Evolutionary conservation across 306 rosid species (phyloP), one percentile per base, ranked within the genome.

Genomic region (Lathyrus aphaca): DNA sequence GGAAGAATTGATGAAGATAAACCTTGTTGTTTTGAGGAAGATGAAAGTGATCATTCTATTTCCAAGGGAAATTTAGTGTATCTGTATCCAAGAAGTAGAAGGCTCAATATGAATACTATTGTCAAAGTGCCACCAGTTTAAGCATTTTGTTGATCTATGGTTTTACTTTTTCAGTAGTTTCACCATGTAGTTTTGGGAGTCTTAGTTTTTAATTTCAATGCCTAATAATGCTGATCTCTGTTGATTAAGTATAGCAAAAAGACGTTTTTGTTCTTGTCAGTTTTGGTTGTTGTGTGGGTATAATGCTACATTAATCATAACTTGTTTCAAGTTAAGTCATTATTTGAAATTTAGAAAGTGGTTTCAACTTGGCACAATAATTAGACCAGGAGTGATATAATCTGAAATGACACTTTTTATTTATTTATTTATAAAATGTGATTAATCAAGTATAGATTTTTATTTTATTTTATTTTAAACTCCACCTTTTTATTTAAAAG

Each of bases 1-100:
- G 80, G 53, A 40, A 78, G 75, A 63, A 84, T 87, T 63, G 92
- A 87, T 19, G 92, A 82, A 60, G 89, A 87, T 17, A 80, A 37
- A 48, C 81, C 84, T 61, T 82, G 85, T 75, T 65, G 15, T 51
- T 87, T 82, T 80, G 66, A 74, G 68, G 82, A 84, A 57, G 81
- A 84, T 30, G 53, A 51, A 4, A 43, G 48, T 27, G 10, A 7
- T 71, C 17, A 56, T 55, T 55, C 64, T 11, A 69, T 46, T 55
- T 55, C 64, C 16, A 69, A 53, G 38, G 32, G 65, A 3, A 80
- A 50, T 42, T n/a, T 37, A 50, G 18, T 73, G 48, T 40, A 56
- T 71, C 19, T 82, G 10, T 64, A 68, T 69, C 58, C 80, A 32
- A 82, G 81, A 49, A 79, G 75, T 14, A 69, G 69, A 8, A 75